Conservation (phyloP, 73 alveolate genomes). For the Symbiodinium pilosum region DNA sequence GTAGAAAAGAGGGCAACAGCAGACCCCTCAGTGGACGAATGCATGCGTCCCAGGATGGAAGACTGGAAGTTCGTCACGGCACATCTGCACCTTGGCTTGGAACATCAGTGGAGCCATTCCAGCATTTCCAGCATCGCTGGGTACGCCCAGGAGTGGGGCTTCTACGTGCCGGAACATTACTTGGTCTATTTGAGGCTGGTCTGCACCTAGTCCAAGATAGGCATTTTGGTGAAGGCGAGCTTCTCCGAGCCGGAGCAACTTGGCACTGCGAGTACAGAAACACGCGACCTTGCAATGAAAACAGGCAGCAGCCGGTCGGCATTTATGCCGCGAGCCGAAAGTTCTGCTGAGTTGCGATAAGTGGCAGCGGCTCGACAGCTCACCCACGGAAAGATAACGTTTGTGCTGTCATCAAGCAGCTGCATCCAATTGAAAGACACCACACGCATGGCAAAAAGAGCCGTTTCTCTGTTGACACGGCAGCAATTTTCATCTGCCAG, state of each 20-base stretch:
- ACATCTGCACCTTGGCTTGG: background rate
- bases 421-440: background rate
- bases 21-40: background rate
- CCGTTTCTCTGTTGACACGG: background rate
- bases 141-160: slow-evolving; percentile 70
- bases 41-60: slow-evolving; percentile 22
- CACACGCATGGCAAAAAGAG: background rate
- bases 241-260: too few species aligned
- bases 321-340: slow-evolving; percentile 39
- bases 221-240: too few species aligned
- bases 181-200: background rate
- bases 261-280: too few species aligned
- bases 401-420: background rate
- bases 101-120: background rate
- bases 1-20: background rate
- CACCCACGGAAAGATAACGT: background rate
- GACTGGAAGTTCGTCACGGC: slow-evolving; percentile 51
- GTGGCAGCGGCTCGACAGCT: too few species aligned
- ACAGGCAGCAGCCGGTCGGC: slow-evolving; percentile 57
- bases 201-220: too few species aligned
- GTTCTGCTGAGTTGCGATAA: too few species aligned
- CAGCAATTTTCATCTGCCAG: background rate
- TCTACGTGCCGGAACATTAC: slow-evolving; percentile 37
- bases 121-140: background rate
- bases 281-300: too few species aligned